A percentile compares a stretch with the other conserved stretches of the same genome.
Evolutionary conservation across 108 stramenopile species (phyloP).

Genomic region (Nannochloropsis gaditana): DNA sequence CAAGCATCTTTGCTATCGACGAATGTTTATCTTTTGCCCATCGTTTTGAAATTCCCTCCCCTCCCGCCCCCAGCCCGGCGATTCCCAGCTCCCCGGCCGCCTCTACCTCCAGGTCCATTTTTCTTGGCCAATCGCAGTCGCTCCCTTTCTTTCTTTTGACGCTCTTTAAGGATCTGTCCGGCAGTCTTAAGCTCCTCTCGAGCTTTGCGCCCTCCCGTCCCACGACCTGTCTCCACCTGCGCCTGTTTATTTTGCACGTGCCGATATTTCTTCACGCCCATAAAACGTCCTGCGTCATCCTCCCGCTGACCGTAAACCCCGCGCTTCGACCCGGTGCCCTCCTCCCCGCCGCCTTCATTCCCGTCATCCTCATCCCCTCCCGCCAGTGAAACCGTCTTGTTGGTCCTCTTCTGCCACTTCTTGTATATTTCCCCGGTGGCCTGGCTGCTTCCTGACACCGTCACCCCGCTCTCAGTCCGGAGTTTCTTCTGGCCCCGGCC

Average conservation of each 20-base stretch:
- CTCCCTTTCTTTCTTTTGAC: slow-evolving; percentile 18
- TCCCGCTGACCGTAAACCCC: not conserved
- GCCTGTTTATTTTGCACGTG: not conserved
- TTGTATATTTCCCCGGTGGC: slow-evolving; percentile 75
- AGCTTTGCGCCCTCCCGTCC: slow-evolving; percentile 13
- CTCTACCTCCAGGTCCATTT: not conserved
- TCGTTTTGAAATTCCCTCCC: not conserved
- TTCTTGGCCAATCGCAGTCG: not conserved
- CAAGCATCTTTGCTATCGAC: not conserved
- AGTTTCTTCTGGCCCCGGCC: slow-evolving; percentile 27
- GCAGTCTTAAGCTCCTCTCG: slow-evolving; percentile 33
- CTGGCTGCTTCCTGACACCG: slow-evolving; percentile 39
- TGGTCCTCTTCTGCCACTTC: slow-evolving; percentile 93
- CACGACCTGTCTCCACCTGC: not conserved
- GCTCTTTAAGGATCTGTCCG: slow-evolving; percentile 35
- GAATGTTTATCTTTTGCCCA: slow-evolving; percentile 4
- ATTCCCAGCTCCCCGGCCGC: not conserved
- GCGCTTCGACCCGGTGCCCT: not conserved
- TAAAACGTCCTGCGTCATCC: not conserved
- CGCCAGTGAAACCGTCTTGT: slow-evolving; percentile 50
- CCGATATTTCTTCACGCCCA: slow-evolving; percentile 17
- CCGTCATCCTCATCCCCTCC: slow-evolving; percentile 32
- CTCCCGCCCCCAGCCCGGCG: not conserved
- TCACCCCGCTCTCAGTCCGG: slow-evolving; percentile 37
- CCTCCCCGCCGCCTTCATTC: not conserved